Evolutionary conservation across 768 basidiomycete species (phyloP), one percentile per base, ranked within the genome.

Genomic region (Lactarius evosmus): DNA sequence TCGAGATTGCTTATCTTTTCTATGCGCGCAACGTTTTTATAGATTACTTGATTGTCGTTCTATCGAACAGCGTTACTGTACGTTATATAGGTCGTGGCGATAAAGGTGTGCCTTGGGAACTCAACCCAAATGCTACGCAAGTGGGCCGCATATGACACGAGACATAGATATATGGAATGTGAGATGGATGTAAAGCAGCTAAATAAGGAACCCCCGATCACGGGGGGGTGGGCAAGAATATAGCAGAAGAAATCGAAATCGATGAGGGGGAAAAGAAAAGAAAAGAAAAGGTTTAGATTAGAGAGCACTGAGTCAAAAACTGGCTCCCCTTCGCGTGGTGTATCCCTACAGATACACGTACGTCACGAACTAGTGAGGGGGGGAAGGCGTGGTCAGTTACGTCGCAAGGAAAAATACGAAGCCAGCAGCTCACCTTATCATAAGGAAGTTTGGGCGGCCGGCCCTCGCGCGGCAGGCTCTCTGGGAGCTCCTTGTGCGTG

Each of bases 391-490:
- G 22, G 25, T 61, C 50, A 53, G 34, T 53, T 19, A 40, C 16
- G n/a, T 33, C 22, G 7, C 6, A 38, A 55, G 25, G 41, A 19
- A 14, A 2, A 1, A 49, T 3, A 46, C 46, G 22, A 6, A 4
- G 1, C 16, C 14, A 52, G 27, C 29, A 22, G 78, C 80, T 70
- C 61, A 83, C 83, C 56, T 73, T 74, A 16, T 81, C 79, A 74
- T 89, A 90, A 25, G 87, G 88, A 50, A 77, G 75, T 56, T 72
- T 60, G 16, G 88, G 83, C 7, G 77, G 72, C 66, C 79, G 74
- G 0, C 88, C 88, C 69, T 78, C 78, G 41, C 74, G 75, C n/a
- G 87, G 85, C 65, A 88, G 70, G 57, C 84, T 86, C 66, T 86
- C 80, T 0, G 83, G 82, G 62, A 88, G 75, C 73, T 90, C 87